Base-by-base conservation (phyloP, 2,329 filamentous ascomycete species). In the Aspergillus sp. region DNA sequence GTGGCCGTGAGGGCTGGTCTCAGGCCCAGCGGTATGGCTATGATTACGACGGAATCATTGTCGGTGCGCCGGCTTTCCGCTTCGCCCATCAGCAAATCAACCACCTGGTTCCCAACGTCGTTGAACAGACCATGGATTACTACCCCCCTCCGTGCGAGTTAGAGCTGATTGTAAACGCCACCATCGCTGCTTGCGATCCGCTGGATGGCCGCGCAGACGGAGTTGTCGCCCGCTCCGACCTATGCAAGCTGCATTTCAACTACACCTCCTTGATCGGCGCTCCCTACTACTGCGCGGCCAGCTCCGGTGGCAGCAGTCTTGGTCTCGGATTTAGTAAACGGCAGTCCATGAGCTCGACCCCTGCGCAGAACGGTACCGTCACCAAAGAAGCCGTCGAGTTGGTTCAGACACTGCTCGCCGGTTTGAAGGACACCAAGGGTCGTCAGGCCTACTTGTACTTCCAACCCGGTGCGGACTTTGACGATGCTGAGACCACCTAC, bases 171-270 rank as follows among this genome's bases (percentile, higher is more conserved):
- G 75, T 81, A 8, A 85, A 84, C 66, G 71, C 75, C 53, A 85
- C 83, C 0, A 83, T 86, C 45, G 72, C 73, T 2, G 77, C 77
- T 25, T 87, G 84, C 58, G 84, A 86, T 62, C 69, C 77, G 5
- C 71, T 86, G 6, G 84, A 86, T 59, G 84, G 84, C 1, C 73
- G 75, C 53, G 75, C 72, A 0, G 84, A 86, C 55, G 83, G 83
- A 2, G 81, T 86, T 3, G 75, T 86, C 17, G 71, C 77, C 5
- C 75, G 80, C 4, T 77, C 77, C 1, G 79, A 82, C 59, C 71
- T 82, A 1, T 82, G 80, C 73, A 73, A 73, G 49, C 57, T 78
- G 4, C 66, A 78, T 19, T 80, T 79, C 66, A 76, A 84, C 62
- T 64, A 80, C 12, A 78, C 74, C 28, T 30, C 28, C 4, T 12